Base-by-base conservation (phyloP, 148 eudicot genomes). In the Diospyros lotus region DNA sequence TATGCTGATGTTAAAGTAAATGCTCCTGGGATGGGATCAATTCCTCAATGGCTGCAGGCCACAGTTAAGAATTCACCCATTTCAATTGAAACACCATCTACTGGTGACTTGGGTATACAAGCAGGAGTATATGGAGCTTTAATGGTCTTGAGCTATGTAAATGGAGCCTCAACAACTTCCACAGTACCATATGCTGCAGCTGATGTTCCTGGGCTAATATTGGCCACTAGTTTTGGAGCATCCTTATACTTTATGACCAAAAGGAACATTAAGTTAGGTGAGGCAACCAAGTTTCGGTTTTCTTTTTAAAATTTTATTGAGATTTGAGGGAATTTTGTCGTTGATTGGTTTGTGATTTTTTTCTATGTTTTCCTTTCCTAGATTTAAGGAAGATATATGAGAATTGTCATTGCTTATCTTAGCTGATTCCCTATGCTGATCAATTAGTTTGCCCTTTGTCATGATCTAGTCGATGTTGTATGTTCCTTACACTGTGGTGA, bases 111-210 rank as follows among this genome's bases (percentile, higher is more conserved):
- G 77, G 97, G 99, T 56, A 63, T 95, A 50, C 94, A 93, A 83
- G 99, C 91, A 64, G 94, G 99, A 52, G 97, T 93, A n/a, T 95
- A 95, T 82, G 99, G 99, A 62, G 98, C 94, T 60, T 75, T 95
- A 80, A 87, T 88, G 93, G 93, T 75, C 46, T 75, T 95, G 78
- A 93, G 90, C 64, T 95, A 93, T 76, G 87, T 87, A 64, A 95
- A 91, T 78, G 99, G 97, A 67, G 79, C 90, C 71, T 83, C 94
- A 18, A 41, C 87, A 50, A 73, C 89, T 73, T 84, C 94, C 61
- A 59, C 78, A 8, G 92, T 84, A 42, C 80, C 85, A 3, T 82
- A 89, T 78, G 84, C 83, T 76, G 93, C 91, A 43, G 93, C 98
- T 38, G 98, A 95, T 89, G 93, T 95, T 78, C 98, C 99, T 39